Percentiles rank a stretch among this genome's conserved stretches.
These are phyloP conservation scores for Darksidea phi DNA, from an alignment of 495 filamentous ascomycete species.

Conservation along the genomic window DNA sequence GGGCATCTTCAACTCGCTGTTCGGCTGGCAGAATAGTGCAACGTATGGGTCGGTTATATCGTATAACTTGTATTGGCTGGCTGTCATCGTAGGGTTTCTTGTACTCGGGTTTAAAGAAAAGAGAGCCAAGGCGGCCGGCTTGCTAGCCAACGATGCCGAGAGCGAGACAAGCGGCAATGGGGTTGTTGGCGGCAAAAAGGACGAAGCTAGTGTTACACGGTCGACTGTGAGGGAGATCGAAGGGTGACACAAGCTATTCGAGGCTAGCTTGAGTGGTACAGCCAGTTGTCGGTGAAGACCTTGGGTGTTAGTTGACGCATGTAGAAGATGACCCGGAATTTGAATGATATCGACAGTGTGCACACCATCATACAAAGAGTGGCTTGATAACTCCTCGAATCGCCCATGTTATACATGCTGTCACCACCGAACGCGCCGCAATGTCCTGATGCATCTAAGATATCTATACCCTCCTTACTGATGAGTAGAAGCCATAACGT, in stretches of 20 bases:
- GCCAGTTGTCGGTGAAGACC: not conserved
- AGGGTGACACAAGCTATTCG: not conserved
- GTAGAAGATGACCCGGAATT: too few species aligned
- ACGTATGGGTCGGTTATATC: conserved; percentile 80
- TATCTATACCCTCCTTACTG: too few species aligned
- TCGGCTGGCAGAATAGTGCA: conserved; percentile 88
- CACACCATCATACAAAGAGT: too few species aligned
- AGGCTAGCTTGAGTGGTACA: not conserved
- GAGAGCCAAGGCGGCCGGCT: conserved; percentile 60
- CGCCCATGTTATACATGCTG: too few species aligned
- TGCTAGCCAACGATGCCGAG: not conserved
- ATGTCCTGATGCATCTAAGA: too few species aligned
- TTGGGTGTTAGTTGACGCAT: not conserved
- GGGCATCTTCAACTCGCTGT: conserved; percentile 82
- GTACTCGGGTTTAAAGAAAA: conserved; percentile 66
- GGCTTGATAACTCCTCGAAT: too few species aligned
- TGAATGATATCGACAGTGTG: too few species aligned
- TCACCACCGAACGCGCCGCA: too few species aligned
- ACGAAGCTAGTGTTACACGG: not conserved
- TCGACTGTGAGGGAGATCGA: conserved; percentile 13
- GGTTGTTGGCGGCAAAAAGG: not conserved
- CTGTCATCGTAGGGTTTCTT: conserved; percentile 60
- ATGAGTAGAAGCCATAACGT: too few species aligned
- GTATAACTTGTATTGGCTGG: conserved; percentile 87
- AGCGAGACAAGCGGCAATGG: conserved; percentile 10